Percentiles rank a stretch among this genome's conserved stretches.
Evolutionary conservation across 371 early-diverging fungal species (phyloP).

Genomic region (Rhizopus stolonifer): DNA sequence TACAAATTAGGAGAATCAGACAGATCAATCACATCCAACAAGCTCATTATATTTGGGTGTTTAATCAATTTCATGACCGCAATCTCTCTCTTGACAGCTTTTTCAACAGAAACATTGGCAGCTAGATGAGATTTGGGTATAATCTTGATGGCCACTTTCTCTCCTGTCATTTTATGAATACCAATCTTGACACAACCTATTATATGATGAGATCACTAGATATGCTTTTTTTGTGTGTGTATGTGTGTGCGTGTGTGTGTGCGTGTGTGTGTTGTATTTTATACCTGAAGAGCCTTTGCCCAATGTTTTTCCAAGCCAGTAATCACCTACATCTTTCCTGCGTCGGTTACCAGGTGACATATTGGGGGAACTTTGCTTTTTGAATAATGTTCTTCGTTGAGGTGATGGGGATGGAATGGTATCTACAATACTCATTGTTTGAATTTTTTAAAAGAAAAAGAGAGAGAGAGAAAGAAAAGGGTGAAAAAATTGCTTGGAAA

Average conservation of each 20-base stretch:
- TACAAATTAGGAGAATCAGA: slow-evolving; percentile 69
- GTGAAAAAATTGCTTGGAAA: background rate
- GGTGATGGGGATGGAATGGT: slow-evolving; percentile 43
- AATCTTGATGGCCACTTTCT: slow-evolving; percentile 44
- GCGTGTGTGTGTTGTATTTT: background rate
- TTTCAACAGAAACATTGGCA: slow-evolving; percentile 43
- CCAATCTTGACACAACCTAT: slow-evolving; percentile 43
- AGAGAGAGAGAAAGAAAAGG: slow-evolving; percentile 1
- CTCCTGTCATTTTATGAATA: slow-evolving; percentile 34
- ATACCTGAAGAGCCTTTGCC: slow-evolving; percentile 85
- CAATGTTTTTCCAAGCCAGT: slow-evolving; percentile 73
- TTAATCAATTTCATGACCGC: slow-evolving; percentile 68
- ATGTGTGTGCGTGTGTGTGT: background rate
- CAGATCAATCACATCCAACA: slow-evolving; percentile 87
- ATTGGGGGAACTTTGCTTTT: slow-evolving; percentile 14
- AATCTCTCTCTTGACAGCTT: slow-evolving; percentile 67
- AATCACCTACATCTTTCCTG: slow-evolving; percentile 72
- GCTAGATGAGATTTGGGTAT: slow-evolving; percentile 33
- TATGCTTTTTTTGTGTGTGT: background rate
- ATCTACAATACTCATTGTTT: slow-evolving; percentile 19
- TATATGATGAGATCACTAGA: background rate
- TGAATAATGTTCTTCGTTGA: slow-evolving; percentile 33
- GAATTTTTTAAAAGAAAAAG: slow-evolving; percentile 12
- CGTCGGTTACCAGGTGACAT: slow-evolving; percentile 46
- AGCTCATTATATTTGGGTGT: slow-evolving; percentile 80